Evolutionary conservation across 306 rosid species (phyloP).

Genomic region (Canavalia ensiformis): DNA sequence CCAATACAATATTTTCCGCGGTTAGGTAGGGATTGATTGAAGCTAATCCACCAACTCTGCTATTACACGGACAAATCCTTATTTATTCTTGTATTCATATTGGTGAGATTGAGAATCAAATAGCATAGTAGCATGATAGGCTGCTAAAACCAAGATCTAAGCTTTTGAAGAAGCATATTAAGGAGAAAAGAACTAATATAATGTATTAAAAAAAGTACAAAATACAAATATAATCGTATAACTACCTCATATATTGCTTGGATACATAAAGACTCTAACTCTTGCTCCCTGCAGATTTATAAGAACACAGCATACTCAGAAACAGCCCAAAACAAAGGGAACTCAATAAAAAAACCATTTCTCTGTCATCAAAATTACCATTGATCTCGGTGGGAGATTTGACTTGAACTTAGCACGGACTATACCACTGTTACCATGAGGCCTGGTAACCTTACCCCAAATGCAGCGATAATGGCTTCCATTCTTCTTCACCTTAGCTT

Average conservation of each 20-base stretch:
- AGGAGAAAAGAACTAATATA: background rate
- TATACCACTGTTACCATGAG: conserved; percentile 94
- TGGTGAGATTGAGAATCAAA: background rate
- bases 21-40: background rate
- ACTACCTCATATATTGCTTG: conserved; percentile 89
- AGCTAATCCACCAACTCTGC: background rate
- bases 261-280: conserved; percentile 96
- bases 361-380: conserved; percentile 54
- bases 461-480: conserved; percentile 93
- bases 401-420: conserved; percentile 97
- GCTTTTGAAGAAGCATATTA: background rate
- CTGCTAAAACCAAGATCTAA: background rate
- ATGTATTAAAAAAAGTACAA: background rate
- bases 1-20: no score
- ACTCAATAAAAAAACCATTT: background rate
- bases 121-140: no score
- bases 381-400: conserved; percentile 88
- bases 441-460: conserved; percentile 95
- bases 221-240: background rate
- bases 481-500: conserved; percentile 86
- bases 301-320: background rate
- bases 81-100: background rate
- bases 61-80: background rate
- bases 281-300: conserved; percentile 75
- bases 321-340: background rate